Base-by-base conservation (phyloP, 768 basidiomycete species). In the Naganishia vaughanmartiniae region DNA sequence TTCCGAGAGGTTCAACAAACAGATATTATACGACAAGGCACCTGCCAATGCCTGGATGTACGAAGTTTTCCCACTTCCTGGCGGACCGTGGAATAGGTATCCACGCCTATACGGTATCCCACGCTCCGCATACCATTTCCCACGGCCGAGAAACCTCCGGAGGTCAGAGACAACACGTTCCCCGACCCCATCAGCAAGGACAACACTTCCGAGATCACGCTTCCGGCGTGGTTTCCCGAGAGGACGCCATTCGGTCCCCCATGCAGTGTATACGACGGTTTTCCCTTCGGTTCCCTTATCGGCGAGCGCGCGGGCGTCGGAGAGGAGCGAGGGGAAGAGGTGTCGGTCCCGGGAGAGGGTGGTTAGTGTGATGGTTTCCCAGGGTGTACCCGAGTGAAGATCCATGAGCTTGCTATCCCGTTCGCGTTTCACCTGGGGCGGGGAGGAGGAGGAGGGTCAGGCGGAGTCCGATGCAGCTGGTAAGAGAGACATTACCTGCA, bases 11-110 rank as follows among this genome's bases (percentile, higher is more conserved):
- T 98, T 98, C 42, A 99, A 84, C 39, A 99, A 83, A 78, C 93
- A 97, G 66, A 99, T 96, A 81, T 98, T 94, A 83, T 97, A 98
- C 36, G 88, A 88, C 36, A 98, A 83, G 14, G 89, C 87, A 9
- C 94, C 96, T 12, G 96, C 96, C 34, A 98, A 85, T 15, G 96
- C 93, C 82, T 98, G 95, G 74, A 98, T 98, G 83, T 92, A 99
- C 7, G 96, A 99, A 0, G 95, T 94, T 79, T 99, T 99, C 58
- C 96, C 96, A 0, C 93, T 96, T 19, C 96, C 96, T 9, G 96
- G 96, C 26, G 96, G 96, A 14, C 96, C 96, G 76, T 98, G 87
- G 19, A 99, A 83, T 12, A 99, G 86, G 81, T 97, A 97, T 46
- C 96, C 96, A 72, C 96, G 86, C 28, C 96, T 88, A 79, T 98